Evolutionary conservation across 2,329 filamentous ascomycete genomes (phyloP), one percentile per base, ranked within the genome.

Genomic region (Fonsecaea monophora): DNA sequence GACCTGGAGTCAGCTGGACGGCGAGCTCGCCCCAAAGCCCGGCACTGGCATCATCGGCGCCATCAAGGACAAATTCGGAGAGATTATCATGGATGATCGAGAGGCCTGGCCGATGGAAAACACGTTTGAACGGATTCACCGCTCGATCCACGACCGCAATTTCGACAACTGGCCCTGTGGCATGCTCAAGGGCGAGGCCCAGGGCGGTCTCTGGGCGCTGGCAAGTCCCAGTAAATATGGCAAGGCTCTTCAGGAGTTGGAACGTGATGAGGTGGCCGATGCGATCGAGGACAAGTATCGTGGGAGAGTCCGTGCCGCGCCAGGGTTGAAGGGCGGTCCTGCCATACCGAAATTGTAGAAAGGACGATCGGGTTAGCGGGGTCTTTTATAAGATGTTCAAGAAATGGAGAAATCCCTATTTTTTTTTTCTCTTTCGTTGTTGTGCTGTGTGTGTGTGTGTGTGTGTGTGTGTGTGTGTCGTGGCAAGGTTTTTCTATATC

Each of bases 331-430:
- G 38, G 64, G 60, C 2, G 64, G 62, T 12, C 54, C 45, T 12
- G 35, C 59, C 10, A 50, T 50, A 18, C 42, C 60, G 71, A 13
- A 75, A 73, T 50, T 80, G 80, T 62, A 68, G 25, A 48, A 34
- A 42, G 25, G 38, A 32, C 9, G 8, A 2, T 2, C 2, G 25
- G 25, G 2, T 25, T 25, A 25, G 25, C 25, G 25, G 2, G 2
- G 25, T 2, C 25, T 25, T 25, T 25, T 2, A 25, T 3, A 25
- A 25, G 25, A 25, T 3, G 25, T 25, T 25, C 3, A 3, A 2
- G 25, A 25, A 25, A 25, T 2, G 21, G 21, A 25, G 21, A 25
- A 25, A 25, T 25, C 25, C 37, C 37, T 10, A 13, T 3, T 38
- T 13, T 7, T 38, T 38, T 38, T 38, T 21, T 21, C 1, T 21